Evolutionary conservation across 2,329 filamentous ascomycete genomes (phyloP).

Genomic region (Paraphaeosphaeria minitans): DNA sequence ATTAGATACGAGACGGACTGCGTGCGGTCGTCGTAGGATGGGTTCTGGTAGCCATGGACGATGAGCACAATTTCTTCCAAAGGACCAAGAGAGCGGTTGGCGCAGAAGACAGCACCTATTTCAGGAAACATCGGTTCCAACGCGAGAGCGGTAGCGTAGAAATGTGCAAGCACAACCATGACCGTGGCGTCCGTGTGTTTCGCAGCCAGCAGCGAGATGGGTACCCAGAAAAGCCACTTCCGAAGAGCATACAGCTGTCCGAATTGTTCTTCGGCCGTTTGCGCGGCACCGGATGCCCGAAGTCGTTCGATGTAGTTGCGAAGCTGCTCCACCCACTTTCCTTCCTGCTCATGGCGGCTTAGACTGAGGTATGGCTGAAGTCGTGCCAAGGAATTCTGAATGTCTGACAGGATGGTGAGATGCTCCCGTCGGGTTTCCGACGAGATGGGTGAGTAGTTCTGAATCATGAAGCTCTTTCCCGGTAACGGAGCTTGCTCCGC

Average conservation of each 20-base stretch:
- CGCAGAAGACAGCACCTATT: constrained; percentile 81
- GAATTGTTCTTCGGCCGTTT: constrained; percentile 78
- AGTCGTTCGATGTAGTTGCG: constrained; percentile 54
- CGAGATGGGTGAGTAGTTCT: constrained; percentile 68
- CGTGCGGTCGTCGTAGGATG: constrained; percentile 48
- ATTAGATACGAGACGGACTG: constrained; percentile 53
- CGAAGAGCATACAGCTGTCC: constrained; percentile 85
- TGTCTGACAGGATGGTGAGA: constrained; percentile 45
- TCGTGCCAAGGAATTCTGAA: constrained; percentile 50
- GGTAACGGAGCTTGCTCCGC: constrained; percentile 66
- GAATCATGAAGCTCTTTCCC: constrained; percentile 58
- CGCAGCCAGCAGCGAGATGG: constrained; percentile 79
- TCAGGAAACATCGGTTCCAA: constrained; percentile 92
- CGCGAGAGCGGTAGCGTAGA: constrained; percentile 85
- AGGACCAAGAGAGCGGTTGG: constrained; percentile 71
- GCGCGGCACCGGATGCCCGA: constrained; percentile 47
- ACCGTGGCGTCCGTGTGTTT: constrained; percentile 77
- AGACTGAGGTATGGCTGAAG: constrained; percentile 49
- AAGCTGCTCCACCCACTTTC: constrained; percentile 56
- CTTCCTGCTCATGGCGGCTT: constrained; percentile 51
- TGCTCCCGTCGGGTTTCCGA: constrained; percentile 64
- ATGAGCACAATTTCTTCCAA: constrained; percentile 85
- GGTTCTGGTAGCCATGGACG: constrained; percentile 58
- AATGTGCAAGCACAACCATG: constrained; percentile 83
- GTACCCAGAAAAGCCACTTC: constrained; percentile 96